These are phyloP conservation scores for Suhomyces panamericanus DNA, from an alignment of 1,139 yeast genomes.

Conservation along the genomic window DNA sequence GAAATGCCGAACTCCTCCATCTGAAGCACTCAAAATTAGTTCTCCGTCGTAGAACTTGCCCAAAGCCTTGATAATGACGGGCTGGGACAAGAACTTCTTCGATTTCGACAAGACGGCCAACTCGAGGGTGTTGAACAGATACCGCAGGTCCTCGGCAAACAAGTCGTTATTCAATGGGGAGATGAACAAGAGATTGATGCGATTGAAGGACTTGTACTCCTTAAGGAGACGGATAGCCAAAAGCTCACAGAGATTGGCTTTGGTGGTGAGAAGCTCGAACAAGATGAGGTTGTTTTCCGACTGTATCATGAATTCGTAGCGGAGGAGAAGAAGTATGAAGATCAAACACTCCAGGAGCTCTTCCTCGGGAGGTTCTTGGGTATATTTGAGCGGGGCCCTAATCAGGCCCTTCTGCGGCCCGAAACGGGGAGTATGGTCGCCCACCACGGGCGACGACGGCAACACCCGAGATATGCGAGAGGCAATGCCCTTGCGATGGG, in stretches of 20 bases:
- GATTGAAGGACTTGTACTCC: slow-evolving; percentile 47
- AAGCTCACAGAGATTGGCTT: slow-evolving; percentile 57
- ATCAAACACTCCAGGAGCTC: slow-evolving; percentile 25
- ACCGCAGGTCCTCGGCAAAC: slow-evolving; percentile 15
- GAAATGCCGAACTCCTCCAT: slow-evolving; percentile 9
- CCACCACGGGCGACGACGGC: slow-evolving; percentile 8
- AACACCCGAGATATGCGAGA: slow-evolving; percentile 12
- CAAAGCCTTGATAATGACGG: slow-evolving; percentile 50
- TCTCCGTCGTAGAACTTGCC: slow-evolving; percentile 59
- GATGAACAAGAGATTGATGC: slow-evolving; percentile 45
- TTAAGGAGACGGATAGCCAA: slow-evolving; percentile 53
- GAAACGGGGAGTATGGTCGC: slow-evolving; percentile 22
- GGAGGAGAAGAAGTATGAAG: slow-evolving; percentile 36
- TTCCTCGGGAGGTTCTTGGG: slow-evolving; percentile 13
- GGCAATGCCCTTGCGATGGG: slow-evolving; percentile 19
- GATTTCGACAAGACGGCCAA: slow-evolving; percentile 56
- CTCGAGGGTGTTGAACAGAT: slow-evolving; percentile 50
- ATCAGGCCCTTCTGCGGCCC: slow-evolving; percentile 17
- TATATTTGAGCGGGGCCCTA: slow-evolving; percentile 1
- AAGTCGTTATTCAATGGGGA: slow-evolving; percentile 39
- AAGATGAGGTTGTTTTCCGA: slow-evolving; percentile 48
- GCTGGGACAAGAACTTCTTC: slow-evolving; percentile 56
- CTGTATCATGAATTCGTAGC: slow-evolving; percentile 51
- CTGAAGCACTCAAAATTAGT: slow-evolving; percentile 28
- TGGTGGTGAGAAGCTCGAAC: slow-evolving; percentile 50